Percentiles rank a stretch among this genome's conserved stretches.
These are phyloP conservation scores for Trichoderma koningii DNA, from an alignment of 2,329 filamentous ascomycete species.

Conservation along the genomic window DNA sequence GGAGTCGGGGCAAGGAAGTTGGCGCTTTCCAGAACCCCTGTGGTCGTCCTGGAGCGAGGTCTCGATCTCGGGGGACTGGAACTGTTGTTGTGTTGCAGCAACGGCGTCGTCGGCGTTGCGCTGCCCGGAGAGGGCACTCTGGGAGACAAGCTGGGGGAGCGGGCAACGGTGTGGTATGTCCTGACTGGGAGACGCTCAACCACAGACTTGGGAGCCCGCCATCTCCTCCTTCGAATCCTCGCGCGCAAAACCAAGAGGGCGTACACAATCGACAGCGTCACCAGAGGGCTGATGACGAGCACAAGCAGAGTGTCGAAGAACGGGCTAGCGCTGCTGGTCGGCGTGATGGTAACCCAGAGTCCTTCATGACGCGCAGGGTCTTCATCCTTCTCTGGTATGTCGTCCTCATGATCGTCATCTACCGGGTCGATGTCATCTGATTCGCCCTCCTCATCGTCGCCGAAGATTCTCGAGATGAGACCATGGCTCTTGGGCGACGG, in stretches of 20 bases:
- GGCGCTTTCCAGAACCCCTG: conserved; percentile 57
- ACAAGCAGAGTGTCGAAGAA: conserved; percentile 98
- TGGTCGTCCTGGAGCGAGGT: conserved; percentile 66
- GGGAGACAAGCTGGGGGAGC: conserved; percentile 57
- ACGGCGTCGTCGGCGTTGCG: conserved; percentile 74
- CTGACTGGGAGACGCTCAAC: conserved; percentile 93
- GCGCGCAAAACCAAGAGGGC: conserved; percentile 83
- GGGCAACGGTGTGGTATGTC: conserved; percentile 84
- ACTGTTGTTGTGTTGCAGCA: conserved; percentile 64
- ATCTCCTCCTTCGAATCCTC: conserved; percentile 82
- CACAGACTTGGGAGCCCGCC: conserved; percentile 96
- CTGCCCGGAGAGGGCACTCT: conserved; percentile 63
- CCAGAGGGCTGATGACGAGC: conserved; percentile 88
- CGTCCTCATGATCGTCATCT: conserved; percentile 31
- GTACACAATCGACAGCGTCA: conserved; percentile 92
- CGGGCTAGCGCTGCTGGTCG: conserved; percentile 83
- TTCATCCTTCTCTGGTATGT: conserved; percentile 29
- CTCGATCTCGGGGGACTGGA: conserved; percentile 53
- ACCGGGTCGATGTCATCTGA: conserved; percentile 34
- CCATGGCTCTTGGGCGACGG: conserved; percentile 42
- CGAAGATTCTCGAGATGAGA: conserved; percentile 54
- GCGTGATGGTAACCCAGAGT: conserved; percentile 94
- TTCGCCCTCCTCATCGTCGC: conserved; percentile 42
- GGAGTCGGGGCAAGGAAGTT: conserved; percentile 49
- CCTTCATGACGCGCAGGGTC: conserved; percentile 58